Evolutionary conservation across 108 stramenopile genomes (phyloP), one percentile per base, ranked within the genome.

Genomic region (Stephanodiscus triporus): DNA sequence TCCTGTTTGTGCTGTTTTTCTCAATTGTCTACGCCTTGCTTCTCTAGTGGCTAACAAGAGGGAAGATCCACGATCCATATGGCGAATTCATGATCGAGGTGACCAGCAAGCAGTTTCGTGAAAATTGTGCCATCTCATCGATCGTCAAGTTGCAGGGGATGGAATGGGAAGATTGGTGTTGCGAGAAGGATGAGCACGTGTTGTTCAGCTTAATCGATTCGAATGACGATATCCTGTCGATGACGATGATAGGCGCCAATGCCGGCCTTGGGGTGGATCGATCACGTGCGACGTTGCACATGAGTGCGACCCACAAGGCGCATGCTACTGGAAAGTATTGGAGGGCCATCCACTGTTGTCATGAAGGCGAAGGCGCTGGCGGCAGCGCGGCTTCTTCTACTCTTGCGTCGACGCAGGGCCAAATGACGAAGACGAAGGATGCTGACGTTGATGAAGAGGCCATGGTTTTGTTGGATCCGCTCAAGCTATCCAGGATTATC

Each of bases 241-340:
- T 61, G 60, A 22, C 60, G 60, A 61, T 61, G 37, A 42, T 36
- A 19, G 60, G 60, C n/a, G 65, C 32, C 11, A 64, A 24, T 29
- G 38, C 70, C 45, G 50, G 64, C n/a, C 62, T 73, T 34, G 72
- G 66, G 13, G 72, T 62, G 9, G 79, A 80, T 47, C 65, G 68
- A 16, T 61, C 57, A 32, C 63, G 72, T 26, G 72, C 79, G 17
- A 80, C 79, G 7, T 73, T 47, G 6, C 65, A 73, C 47, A 77
- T 77, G 80, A 77, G 79, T 48, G 64, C 70, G 29, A 66, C 65
- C 23, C 69, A 85, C 29, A 90, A 80, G 65, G 87, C 95, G 29
- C 73, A 97, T 50, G 91, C 85, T 14, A 91, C 95, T 6, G 98
- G 98, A 63, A 96, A 94, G 78, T 98, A 97, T 72, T 91, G 96